phyloP scores from a whole-genome alignment of 768 basidiomycete species.

The Wakefieldia striispora region DNA sequence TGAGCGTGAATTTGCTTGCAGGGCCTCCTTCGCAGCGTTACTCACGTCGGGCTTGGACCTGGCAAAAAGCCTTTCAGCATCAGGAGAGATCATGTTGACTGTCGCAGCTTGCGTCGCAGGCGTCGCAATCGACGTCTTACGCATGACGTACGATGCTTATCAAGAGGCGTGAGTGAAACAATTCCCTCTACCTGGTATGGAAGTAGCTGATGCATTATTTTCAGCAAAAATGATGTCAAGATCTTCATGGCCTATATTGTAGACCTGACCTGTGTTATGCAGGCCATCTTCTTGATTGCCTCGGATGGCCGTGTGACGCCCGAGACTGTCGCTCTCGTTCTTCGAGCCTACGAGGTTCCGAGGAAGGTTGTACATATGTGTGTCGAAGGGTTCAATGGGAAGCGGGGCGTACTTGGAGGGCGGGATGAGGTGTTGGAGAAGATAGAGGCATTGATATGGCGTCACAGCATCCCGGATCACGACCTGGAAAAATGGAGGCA shows the following conservation, averaged over 20 bases:
- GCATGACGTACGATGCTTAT: neutral
- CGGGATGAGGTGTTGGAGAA: slow-evolving; percentile 10
- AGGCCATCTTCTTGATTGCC: no score
- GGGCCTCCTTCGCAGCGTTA: neutral
- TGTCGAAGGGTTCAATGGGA: slow-evolving; percentile 3
- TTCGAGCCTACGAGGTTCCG: neutral
- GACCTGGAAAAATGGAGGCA: no score
- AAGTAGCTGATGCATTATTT: no score
- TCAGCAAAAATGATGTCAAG: no score
- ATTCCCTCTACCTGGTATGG: no score
- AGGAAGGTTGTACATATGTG: neutral
- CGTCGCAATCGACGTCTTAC: neutral
- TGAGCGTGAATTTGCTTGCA: neutral
- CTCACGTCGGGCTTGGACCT: neutral
- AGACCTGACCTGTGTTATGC: no score
- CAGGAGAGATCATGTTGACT: neutral
- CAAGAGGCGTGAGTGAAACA: neutral
- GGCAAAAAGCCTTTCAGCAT: neutral
- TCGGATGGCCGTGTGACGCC: neutral
- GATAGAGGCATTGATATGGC: slow-evolving; percentile 16
- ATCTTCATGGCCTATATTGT: no score
- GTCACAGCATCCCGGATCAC: no score
- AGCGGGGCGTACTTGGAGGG: neutral
- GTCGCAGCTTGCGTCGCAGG: neutral
- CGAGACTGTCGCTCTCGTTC: neutral